A percentile compares a stretch with the other conserved stretches of the same genome.
phyloP scores from a whole-genome alignment of 257 asterid species.

The Solanum etuberosum region DNA sequence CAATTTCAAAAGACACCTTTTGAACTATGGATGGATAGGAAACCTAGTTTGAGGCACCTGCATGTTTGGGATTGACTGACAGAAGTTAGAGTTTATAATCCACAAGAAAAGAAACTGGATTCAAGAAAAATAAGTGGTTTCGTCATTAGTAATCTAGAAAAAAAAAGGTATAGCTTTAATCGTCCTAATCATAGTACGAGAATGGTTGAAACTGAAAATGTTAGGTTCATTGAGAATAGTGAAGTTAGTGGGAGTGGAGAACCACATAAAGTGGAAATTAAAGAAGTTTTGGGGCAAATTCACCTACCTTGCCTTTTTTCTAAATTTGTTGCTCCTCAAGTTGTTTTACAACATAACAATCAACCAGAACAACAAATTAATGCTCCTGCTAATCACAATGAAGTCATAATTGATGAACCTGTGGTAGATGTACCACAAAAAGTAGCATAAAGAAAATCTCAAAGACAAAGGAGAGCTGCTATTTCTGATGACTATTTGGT shows the following conservation, averaged over 20 bases:
- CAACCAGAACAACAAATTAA: background rate
- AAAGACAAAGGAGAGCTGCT: background rate
- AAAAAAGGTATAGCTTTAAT: background rate
- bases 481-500: background rate
- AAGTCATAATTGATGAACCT: background rate
- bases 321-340: background rate
- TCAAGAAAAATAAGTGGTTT: no score
- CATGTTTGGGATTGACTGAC: background rate
- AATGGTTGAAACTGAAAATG: no score
- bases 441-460: background rate
- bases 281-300: background rate
- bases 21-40: background rate
- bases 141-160: background rate
- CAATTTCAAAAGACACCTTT: background rate
- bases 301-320: background rate
- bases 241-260: background rate
- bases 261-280: background rate
- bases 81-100: background rate
- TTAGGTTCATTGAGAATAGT: background rate
- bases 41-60: background rate
- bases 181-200: background rate
- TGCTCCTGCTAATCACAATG: background rate
- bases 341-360: background rate
- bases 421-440: background rate
- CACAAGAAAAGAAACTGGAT: background rate